A percentile compares a stretch with the other conserved stretches of the same genome.
These are phyloP conservation scores for Cenchrus fungigraminus DNA, from an alignment of 176 grass and related monocot species.

Conservation along the genomic window DNA sequence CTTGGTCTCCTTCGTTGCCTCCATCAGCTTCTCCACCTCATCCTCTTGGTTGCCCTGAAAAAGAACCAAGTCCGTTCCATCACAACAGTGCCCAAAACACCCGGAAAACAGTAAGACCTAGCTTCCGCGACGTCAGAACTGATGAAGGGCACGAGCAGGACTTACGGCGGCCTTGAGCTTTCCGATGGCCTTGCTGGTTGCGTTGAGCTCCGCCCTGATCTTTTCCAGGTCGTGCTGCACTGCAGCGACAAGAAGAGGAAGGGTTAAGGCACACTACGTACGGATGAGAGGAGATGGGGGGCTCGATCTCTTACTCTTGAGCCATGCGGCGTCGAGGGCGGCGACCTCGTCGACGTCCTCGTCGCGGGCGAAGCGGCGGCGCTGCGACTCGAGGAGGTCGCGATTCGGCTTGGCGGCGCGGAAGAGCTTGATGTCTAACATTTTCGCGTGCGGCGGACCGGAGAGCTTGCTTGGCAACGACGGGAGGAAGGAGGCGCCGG, in stretches of 20 bases:
- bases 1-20: constrained; percentile 80
- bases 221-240: constrained; percentile 80
- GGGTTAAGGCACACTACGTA: no score
- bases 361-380: constrained; percentile 54
- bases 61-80: not conserved
- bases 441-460: constrained; percentile 19
- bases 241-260: constrained; percentile 16
- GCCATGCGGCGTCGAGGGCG: constrained; percentile 76
- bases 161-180: constrained; percentile 70
- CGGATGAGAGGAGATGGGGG: not conserved
- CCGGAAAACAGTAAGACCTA: no score
- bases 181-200: constrained; percentile 79
- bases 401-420: constrained; percentile 59
- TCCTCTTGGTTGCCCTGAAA: constrained; percentile 52
- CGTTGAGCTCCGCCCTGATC: constrained; percentile 74
- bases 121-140: no score
- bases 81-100: not conserved
- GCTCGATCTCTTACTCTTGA: constrained; percentile 49
- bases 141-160: not conserved
- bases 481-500: no score
- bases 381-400: constrained; percentile 70
- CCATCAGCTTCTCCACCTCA: constrained; percentile 67
- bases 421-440: constrained; percentile 90
- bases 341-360: constrained; percentile 82
- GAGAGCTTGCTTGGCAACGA: no score